These are phyloP conservation scores for Tephrocybe sp. DNA, from an alignment of 768 basidiomycete genomes.

Conservation along the genomic window DNA sequence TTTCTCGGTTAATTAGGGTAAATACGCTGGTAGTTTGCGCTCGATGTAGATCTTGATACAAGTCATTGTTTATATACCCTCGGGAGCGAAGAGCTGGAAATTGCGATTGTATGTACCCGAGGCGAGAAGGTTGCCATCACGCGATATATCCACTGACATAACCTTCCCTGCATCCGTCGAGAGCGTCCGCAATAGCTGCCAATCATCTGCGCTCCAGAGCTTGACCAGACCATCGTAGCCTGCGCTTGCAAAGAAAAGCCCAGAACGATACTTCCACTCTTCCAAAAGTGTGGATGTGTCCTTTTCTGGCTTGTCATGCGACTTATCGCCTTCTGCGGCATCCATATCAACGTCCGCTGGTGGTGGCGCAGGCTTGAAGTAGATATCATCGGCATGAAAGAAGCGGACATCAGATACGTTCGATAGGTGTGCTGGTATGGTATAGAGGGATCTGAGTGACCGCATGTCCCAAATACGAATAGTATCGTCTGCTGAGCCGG, in stretches of 20 bases:
- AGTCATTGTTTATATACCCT: conserved; percentile 42
- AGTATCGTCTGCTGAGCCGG: conserved; percentile 95
- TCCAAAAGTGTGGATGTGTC: conserved; percentile 45
- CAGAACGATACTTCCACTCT: conserved; percentile 82
- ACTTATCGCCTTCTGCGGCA: conserved; percentile 38
- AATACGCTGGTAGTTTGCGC: too few relatives aligned
- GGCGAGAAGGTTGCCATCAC: conserved; percentile 80
- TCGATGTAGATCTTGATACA: too few relatives aligned
- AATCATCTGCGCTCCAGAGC: conserved; percentile 97
- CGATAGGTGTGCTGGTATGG: conserved; percentile 93
- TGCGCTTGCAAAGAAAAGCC: conserved; percentile 88
- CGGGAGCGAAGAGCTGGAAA: conserved; percentile 90
- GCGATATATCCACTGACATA: conserved; percentile 93
- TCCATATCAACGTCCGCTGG: conserved; percentile 54
- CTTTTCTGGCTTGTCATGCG: conserved; percentile 36
- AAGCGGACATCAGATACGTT: conserved; percentile 96
- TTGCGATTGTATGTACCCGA: conserved; percentile 93
- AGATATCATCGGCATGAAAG: conserved; percentile 69
- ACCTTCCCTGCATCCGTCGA: conserved; percentile 97
- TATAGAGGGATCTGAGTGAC: conserved; percentile 88
- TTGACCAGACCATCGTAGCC: conserved; percentile 97
- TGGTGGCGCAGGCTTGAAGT: conserved; percentile 38
- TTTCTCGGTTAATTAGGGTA: too few relatives aligned
- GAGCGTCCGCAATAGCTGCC: conserved; percentile 87
- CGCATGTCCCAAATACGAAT: conserved; percentile 99